Evolutionary conservation across 768 basidiomycete genomes (phyloP), one percentile per base, ranked within the genome.

Genomic region (Terana coerulea): DNA sequence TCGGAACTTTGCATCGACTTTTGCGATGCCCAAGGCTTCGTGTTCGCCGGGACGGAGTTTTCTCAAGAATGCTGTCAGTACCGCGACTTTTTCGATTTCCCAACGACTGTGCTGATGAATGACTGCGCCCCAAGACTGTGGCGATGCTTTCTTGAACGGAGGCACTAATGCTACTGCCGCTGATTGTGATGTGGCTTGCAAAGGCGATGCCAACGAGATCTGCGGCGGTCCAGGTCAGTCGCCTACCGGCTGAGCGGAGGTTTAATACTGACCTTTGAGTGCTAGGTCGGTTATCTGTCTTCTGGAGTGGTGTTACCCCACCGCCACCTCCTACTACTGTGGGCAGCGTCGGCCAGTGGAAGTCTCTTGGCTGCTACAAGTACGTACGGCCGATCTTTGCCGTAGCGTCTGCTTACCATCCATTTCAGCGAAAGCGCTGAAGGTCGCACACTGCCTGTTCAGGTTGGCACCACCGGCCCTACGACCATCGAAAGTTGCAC

Each of bases 41-140:
- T 83, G 52, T 88, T 78, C 56, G 86, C 88, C 15, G 89, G 89
- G 12, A 74, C 81, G n/a, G 88, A 90, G 66, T 89, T 75, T 53
- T 76, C 74, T 21, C 70, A 76, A 52, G 78, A 85, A 66, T 86
- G 82, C 68, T 84, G 83, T 84, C 64, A n/a, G n/a, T n/a, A n/a
- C n/a, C 53, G 77, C 61, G 35, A 19, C 58, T 42, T 26, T n/a
- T n/a, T n/a, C 33, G 33, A 17, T 9, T 40, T 21, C 33, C 34
- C 15, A 9, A 22, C 19, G 31, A 19, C 5, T 47, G 22, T 24
- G 52, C n/a, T n/a, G n/a, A n/a, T n/a, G n/a, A n/a, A n/a, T n/a
- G n/a, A n/a, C n/a, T n/a, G n/a, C n/a, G n/a, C n/a, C n/a, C n/a
- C n/a, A 21, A 54, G 53, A 84, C 61, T 89, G 86, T 57, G 85